phyloP scores from a whole-genome alignment of 257 asterid species.

The Solanum peruvianum region DNA sequence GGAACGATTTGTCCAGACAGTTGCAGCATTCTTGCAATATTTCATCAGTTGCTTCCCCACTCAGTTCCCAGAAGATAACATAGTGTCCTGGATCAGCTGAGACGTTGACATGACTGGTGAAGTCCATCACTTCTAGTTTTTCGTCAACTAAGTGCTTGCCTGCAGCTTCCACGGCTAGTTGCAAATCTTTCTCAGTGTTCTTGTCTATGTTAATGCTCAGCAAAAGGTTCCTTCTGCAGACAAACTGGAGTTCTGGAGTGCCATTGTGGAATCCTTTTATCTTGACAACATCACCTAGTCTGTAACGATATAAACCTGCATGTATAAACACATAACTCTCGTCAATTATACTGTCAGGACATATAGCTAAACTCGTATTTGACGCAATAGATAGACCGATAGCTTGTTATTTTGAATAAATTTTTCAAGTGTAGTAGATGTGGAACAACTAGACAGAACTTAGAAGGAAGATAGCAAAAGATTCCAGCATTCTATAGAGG shows the following conservation, averaged over 20 bases:
- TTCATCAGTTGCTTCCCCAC: conserved; percentile 47
- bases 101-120: conserved; percentile 62
- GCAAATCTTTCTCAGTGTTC: conserved; percentile 86
- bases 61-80: conserved; percentile 69
- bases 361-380: not conserved
- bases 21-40: conserved; percentile 71
- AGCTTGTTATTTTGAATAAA: not conserved
- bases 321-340: not conserved
- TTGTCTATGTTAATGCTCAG: conserved; percentile 86
- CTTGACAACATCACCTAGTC: conserved; percentile 79
- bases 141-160: conserved; percentile 34
- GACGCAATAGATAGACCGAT: not conserved
- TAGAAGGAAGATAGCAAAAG: not conserved
- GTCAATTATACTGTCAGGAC: not conserved
- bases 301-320: conserved; percentile 81
- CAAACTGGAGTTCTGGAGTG: conserved; percentile 75
- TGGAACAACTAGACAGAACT: not conserved
- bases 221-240: conserved; percentile 75
- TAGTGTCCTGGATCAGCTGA: conserved; percentile 63
- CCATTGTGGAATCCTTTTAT: conserved; percentile 69
- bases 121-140: conserved; percentile 72
- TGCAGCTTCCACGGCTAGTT: conserved; percentile 69
- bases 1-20: conserved; percentile 61
- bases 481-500: not conserved
- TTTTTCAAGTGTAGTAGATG: not conserved